Percentiles rank a stretch among this genome's conserved stretches.
phyloP scores from a whole-genome alignment of 768 basidiomycete species.

The Tylopilus sp. region DNA sequence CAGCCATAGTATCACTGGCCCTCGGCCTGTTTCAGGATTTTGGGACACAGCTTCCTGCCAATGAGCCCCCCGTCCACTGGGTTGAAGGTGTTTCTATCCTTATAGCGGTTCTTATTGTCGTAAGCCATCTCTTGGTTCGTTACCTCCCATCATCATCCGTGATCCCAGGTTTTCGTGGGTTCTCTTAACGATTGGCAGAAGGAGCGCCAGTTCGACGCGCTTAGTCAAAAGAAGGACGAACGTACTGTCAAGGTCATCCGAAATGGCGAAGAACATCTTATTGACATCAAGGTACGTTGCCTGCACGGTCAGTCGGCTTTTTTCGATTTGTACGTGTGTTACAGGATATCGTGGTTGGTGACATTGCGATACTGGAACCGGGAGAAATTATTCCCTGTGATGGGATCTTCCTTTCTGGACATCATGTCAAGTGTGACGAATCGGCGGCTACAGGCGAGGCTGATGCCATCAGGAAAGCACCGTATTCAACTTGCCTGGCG shows the following conservation, averaged over 20 bases:
- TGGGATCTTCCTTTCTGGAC: slow-evolving; percentile 88
- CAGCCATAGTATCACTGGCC: slow-evolving; percentile 89
- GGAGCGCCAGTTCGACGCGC: slow-evolving; percentile 87
- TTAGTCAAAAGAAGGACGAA: slow-evolving; percentile 96
- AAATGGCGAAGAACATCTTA: slow-evolving; percentile 59
- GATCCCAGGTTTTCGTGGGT: slow-evolving; percentile 75
- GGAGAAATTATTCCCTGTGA: slow-evolving; percentile 97
- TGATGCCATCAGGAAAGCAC: slow-evolving; percentile 86
- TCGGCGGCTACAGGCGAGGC: slow-evolving; percentile 96
- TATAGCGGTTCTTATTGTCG: slow-evolving; percentile 71
- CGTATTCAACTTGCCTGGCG: slow-evolving; percentile 71
- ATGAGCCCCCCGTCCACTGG: slow-evolving; percentile 87
- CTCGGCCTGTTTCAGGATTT: slow-evolving; percentile 94
- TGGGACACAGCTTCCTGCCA: slow-evolving; percentile 56
- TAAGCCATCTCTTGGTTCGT: slow-evolving; percentile 32
- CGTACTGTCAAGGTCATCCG: slow-evolving; percentile 85
- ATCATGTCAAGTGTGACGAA: slow-evolving; percentile 95
- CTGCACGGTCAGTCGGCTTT: background rate
- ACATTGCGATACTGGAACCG: slow-evolving; percentile 87
- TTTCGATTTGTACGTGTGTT: slow-evolving; percentile 19
- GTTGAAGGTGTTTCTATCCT: slow-evolving; percentile 90
- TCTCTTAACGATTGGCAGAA: slow-evolving; percentile 99
- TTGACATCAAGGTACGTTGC: slow-evolving; percentile 73
- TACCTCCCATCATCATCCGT: background rate
- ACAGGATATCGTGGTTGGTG: slow-evolving; percentile 91